Evolutionary conservation across 73 alveolate genomes (phyloP).

Genomic region (Diophrys appendiculata): DNA sequence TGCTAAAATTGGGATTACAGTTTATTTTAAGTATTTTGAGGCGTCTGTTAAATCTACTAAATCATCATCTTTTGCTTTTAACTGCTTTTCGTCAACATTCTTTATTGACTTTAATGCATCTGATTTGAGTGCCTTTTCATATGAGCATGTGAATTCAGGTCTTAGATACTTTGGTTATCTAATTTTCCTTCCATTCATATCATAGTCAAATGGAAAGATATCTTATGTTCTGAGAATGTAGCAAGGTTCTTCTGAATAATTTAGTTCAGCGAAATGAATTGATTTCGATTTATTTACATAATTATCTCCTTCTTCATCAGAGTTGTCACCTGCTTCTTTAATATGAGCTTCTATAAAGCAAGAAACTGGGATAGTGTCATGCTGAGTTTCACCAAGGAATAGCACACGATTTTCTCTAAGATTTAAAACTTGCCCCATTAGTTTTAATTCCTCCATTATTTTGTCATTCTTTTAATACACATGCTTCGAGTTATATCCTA

Average conservation of each 20-base stretch:
- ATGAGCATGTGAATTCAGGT: slow-evolving; percentile 65
- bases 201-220: slow-evolving; percentile 64
- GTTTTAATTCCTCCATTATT: slow-evolving; percentile 21
- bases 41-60: slow-evolving; percentile 64
- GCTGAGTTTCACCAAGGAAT: slow-evolving; percentile 21
- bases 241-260: slow-evolving; percentile 33
- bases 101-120: slow-evolving; percentile 50
- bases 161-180: slow-evolving; percentile 42
- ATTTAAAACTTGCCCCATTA: slow-evolving; percentile 50
- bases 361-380: slow-evolving; percentile 63
- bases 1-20: slow-evolving; percentile 49
- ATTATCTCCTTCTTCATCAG: slow-evolving; percentile 47
- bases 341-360: slow-evolving; percentile 26
- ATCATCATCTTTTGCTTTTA: slow-evolving; percentile 36
- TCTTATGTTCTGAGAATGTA: slow-evolving; percentile 59
- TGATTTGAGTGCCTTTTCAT: slow-evolving; percentile 65
- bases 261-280: slow-evolving; percentile 55
- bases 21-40: slow-evolving; percentile 27
- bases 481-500: slow-evolving; percentile 18
- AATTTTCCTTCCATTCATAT: slow-evolving; percentile 24
- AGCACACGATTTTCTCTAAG: slow-evolving; percentile 53
- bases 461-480: slow-evolving; percentile 43
- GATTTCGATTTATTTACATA: slow-evolving; percentile 44
- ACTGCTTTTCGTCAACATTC: slow-evolving; percentile 48
- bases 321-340: slow-evolving; percentile 32